Conservation (phyloP, 2,329 filamentous ascomycete species). For the Cladosporium sp. region DNA sequence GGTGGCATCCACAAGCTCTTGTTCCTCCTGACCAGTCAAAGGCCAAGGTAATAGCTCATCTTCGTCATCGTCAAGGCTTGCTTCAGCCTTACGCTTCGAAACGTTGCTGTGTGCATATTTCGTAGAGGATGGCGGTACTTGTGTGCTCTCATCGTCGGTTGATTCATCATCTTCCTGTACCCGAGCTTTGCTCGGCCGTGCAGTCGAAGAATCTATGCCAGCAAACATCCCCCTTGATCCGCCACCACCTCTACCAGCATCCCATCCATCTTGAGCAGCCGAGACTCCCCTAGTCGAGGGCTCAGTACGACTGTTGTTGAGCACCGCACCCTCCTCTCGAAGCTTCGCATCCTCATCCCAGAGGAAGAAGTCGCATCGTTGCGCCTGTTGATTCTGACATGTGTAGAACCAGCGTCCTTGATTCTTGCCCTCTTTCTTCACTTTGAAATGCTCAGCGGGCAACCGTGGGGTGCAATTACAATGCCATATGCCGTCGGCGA, state of each 20-base stretch:
- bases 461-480: conserved; percentile 52
- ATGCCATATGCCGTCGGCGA: conserved; percentile 38
- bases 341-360: conserved; percentile 49
- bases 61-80: conserved; percentile 17
- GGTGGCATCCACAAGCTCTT: conserved; percentile 26
- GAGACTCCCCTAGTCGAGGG: conserved; percentile 15
- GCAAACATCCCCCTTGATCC: conserved; percentile 9
- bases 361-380: conserved; percentile 52
- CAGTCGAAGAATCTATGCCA: background rate
- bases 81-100: conserved; percentile 29
- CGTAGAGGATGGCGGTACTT: conserved; percentile 15
- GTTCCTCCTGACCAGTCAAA: conserved; percentile 29
- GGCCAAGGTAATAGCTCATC: conserved; percentile 30
- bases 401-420: conserved; percentile 49
- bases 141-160: conserved; percentile 10
- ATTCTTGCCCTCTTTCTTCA: conserved; percentile 52
- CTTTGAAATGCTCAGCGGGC: conserved; percentile 49
- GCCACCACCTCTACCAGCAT: conserved; percentile 18
- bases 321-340: conserved; percentile 43
- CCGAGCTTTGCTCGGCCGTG: background rate
- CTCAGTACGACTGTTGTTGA: conserved; percentile 45
- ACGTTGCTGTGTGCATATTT: conserved; percentile 6
- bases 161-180: conserved; percentile 13
- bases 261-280: conserved; percentile 23
- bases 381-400: conserved; percentile 46